Evolutionary conservation across 495 filamentous ascomycete genomes (phyloP).

Genomic region (Penicillium cosmopolitanum): DNA sequence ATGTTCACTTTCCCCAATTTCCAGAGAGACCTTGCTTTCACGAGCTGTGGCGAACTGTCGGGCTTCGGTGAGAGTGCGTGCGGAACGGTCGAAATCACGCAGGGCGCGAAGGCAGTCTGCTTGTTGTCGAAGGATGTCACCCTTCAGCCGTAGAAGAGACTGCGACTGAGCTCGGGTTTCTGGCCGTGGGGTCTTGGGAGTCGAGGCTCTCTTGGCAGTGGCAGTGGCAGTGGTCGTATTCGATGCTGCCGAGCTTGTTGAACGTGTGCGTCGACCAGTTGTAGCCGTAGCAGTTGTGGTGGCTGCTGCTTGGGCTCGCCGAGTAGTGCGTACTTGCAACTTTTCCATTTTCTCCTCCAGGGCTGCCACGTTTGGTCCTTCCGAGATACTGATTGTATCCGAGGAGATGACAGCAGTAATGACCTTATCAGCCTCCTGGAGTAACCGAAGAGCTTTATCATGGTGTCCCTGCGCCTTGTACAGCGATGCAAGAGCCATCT

Average conservation of each 20-base stretch:
- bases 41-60: slow-evolving; percentile 39
- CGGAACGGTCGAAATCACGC: slow-evolving; percentile 45
- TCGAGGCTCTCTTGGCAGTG: slow-evolving; percentile 34
- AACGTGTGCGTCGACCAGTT: slow-evolving; percentile 36
- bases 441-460: slow-evolving; percentile 52
- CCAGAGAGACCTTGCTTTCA: slow-evolving; percentile 44
- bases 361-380: slow-evolving; percentile 24
- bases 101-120: slow-evolving; percentile 51
- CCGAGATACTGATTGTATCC: slow-evolving; percentile 22
- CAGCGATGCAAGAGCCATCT: slow-evolving; percentile 49
- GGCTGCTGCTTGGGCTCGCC: slow-evolving; percentile 24
- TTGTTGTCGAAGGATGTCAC: slow-evolving; percentile 66
- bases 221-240: slow-evolving; percentile 16
- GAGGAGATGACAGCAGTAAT: slow-evolving; percentile 33
- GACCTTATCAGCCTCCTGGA: slow-evolving; percentile 47
- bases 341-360: slow-evolving; percentile 48
- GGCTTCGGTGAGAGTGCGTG: slow-evolving; percentile 35
- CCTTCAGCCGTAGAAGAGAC: slow-evolving; percentile 60
- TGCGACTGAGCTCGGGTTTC: slow-evolving; percentile 56
- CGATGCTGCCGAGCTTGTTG: slow-evolving; percentile 32
- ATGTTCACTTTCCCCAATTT: slow-evolving; percentile 52
- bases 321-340: slow-evolving; percentile 38
- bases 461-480: slow-evolving; percentile 43
- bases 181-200: slow-evolving; percentile 27
- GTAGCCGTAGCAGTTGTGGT: slow-evolving; percentile 24